phyloP scores from a whole-genome alignment of 2,329 filamentous ascomycete species.

The Venturia nashicola region DNA sequence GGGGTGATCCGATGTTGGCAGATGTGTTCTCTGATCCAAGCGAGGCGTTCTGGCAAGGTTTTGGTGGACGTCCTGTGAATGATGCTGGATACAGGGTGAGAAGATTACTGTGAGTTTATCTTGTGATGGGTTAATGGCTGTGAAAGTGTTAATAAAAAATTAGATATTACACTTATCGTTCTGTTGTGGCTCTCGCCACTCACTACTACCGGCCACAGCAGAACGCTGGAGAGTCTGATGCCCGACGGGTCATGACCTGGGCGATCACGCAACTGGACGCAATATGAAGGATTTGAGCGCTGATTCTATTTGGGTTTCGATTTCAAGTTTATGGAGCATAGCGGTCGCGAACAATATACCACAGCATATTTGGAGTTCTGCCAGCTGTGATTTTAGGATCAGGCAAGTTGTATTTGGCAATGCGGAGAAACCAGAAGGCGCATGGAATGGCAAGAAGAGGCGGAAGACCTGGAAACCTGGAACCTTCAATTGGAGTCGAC shows the following conservation, averaged over 20 bases:
- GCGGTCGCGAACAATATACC: background rate
- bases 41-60: slow-evolving; percentile 30
- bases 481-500: no score
- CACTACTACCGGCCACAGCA: slow-evolving; percentile 31
- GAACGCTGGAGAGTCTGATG: slow-evolving; percentile 28
- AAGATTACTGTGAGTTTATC: slow-evolving; percentile 28
- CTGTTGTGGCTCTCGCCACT: slow-evolving; percentile 28
- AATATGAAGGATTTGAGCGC: background rate
- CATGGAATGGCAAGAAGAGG: background rate
- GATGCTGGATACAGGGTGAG: slow-evolving; percentile 21
- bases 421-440: background rate
- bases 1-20: slow-evolving; percentile 44
- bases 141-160: background rate
- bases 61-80: slow-evolving; percentile 24
- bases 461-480: no score
- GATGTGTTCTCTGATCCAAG: slow-evolving; percentile 33
- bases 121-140: background rate
- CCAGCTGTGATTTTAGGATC: background rate
- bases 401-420: background rate
- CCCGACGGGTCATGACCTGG: slow-evolving; percentile 27
- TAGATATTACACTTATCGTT: slow-evolving; percentile 34
- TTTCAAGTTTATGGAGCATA: background rate
- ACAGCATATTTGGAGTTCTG: background rate
- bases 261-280: slow-evolving; percentile 24
- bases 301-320: background rate